Evolutionary conservation across 2,329 filamentous ascomycete species (phyloP).

Genomic region (Trichothecium sympodiale): DNA sequence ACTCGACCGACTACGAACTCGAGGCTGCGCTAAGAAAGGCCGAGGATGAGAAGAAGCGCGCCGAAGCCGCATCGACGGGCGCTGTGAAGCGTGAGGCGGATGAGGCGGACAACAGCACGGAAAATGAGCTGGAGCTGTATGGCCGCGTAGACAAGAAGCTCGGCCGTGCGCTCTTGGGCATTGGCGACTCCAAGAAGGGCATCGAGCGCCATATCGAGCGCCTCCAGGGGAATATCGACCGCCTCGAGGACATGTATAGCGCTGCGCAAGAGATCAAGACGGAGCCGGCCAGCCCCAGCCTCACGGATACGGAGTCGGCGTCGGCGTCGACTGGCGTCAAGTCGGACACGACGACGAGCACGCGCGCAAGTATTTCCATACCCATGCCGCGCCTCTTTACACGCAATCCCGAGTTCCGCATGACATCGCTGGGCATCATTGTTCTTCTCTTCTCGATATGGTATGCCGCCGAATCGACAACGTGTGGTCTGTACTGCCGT

Average conservation of each 20-base stretch:
- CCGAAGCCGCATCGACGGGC: background rate
- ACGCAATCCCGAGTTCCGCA: conserved; percentile 29
- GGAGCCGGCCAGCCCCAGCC: conserved; percentile 1
- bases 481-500: conserved; percentile 43
- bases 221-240: too few relatives aligned
- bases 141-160: conserved; percentile 42
- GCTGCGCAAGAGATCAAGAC: too few relatives aligned
- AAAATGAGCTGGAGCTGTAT: conserved; percentile 30
- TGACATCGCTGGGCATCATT: conserved; percentile 37
- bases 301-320: conserved; percentile 3
- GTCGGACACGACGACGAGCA: conserved; percentile 5
- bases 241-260: too few relatives aligned
- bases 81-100: conserved; percentile 3
- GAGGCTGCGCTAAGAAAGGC: conserved; percentile 12
- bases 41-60: conserved; percentile 4
- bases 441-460: conserved; percentile 35
- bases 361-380: conserved; percentile 25
- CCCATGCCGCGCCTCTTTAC: conserved; percentile 36
- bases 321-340: conserved; percentile 5
- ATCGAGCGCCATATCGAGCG: conserved; percentile 33
- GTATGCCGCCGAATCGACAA: conserved; percentile 40
- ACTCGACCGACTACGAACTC: conserved; percentile 11
- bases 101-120: conserved; percentile 16
- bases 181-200: conserved; percentile 43
- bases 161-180: conserved; percentile 37